A percentile compares a stretch with the other conserved stretches of the same genome.
Evolutionary conservation across 2,329 filamentous ascomycete species (phyloP).

Genomic region (Cercospora janseana): DNA sequence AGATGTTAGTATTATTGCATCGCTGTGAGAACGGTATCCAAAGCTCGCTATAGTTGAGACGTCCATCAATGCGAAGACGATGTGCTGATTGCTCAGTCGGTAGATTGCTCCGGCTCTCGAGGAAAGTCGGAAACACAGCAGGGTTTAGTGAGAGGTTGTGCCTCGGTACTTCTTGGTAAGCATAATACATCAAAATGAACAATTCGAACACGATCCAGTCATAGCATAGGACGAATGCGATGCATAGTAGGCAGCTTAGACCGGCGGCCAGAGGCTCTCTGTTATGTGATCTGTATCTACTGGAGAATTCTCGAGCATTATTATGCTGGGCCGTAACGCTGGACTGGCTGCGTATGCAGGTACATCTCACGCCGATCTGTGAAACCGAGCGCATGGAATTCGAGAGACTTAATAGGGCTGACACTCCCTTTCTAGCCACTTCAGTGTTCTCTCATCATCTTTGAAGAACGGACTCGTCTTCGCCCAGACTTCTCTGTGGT

Average conservation of each 20-base stretch:
- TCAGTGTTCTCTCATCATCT: slow-evolving; percentile 66
- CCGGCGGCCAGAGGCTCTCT: too few relatives aligned
- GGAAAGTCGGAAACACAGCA: neutral
- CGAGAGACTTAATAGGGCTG: slow-evolving; percentile 50
- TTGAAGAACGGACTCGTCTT: slow-evolving; percentile 79
- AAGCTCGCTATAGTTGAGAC: neutral
- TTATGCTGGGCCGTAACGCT: too few relatives aligned
- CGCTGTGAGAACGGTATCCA: neutral
- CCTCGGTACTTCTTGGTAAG: slow-evolving; percentile 5
- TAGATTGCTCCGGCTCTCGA: too few relatives aligned
- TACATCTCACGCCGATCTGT: too few relatives aligned
- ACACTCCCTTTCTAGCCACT: slow-evolving; percentile 88
- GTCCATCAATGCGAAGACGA: neutral
- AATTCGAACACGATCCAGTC: too few relatives aligned
- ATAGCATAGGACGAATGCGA: too few relatives aligned
- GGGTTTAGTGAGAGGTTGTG: neutral
- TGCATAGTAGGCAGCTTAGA: too few relatives aligned
- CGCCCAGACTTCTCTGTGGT: slow-evolving; percentile 74
- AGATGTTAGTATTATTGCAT: neutral
- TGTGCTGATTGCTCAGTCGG: neutral
- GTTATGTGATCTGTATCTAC: too few relatives aligned
- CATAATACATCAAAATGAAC: too few relatives aligned
- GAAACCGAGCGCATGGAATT: neutral
- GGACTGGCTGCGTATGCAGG: too few relatives aligned
- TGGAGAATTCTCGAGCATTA: too few relatives aligned